Evolutionary conservation across 768 basidiomycete genomes (phyloP), one percentile per base, ranked within the genome.

Genomic region (Pisolithus marmoratus): DNA sequence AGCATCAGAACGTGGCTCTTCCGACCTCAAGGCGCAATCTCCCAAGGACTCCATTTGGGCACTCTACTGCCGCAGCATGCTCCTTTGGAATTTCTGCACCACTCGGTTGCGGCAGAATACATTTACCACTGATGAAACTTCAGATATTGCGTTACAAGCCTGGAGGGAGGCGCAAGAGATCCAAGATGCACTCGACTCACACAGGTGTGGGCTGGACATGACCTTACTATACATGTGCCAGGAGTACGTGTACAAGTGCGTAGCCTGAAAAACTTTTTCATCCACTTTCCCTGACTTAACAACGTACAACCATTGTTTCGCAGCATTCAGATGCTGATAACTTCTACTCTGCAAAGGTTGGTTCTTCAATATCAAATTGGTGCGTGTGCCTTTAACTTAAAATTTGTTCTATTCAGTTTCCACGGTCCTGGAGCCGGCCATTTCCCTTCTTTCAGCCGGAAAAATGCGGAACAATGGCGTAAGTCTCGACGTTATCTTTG

Each of bases 1-100:
- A 66, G 75, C 78, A 7, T 69, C 76, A 40, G 80, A 83, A 60
- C 79, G 80, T 47, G 61, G 68, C 19, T 70, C 78, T 6, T 58
- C 70, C 38, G 67, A 71, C 22, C 69, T 69, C 49, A 70, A 74
- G 50, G 68, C 70, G 29, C 75, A 74, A 31, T 83, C 83, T 17
- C 76, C 83, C 15, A 90, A 89, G 63, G 85, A 90, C 55, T 83
- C 84, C 15, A 76, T 91, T 2, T 90, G 88, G 88, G 88, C 86
- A 0, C 71, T 91, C 24, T 88, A 88, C 59, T 89, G 87, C 67
- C 82, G 89, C 31, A 82, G 81, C 62, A 86, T 90, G 84, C 75
- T 91, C 9, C 72, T 90, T 4, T 91, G 87, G 87, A 85, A 80
- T 59, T 84, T 82, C 61, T 83, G 81, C 56, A 64, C 66, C 22